Evolutionary conservation across 257 asterid species (phyloP).

Genomic region (Sherardia arvensis): DNA sequence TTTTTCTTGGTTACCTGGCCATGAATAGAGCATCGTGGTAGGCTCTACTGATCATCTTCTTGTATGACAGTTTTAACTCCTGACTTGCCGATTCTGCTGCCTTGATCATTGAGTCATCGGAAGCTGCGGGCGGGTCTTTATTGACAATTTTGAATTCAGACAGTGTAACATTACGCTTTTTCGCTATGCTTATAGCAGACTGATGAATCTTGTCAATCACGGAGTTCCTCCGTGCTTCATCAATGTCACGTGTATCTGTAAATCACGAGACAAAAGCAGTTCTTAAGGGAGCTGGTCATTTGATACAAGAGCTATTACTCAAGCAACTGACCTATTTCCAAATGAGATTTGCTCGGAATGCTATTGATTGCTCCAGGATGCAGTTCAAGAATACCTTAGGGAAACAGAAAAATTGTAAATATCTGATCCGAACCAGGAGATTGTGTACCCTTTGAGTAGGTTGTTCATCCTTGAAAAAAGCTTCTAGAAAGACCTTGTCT

Average conservation of each 20-base stretch:
- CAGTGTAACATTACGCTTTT: conserved; percentile 55
- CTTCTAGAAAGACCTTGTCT: no score
- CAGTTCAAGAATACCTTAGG: conserved; percentile 71
- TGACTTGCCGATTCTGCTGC: conserved; percentile 74
- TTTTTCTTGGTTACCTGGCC: conserved; percentile 61
- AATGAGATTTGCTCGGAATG: conserved; percentile 89
- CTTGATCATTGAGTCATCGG: conserved; percentile 46
- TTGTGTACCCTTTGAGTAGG: not conserved
- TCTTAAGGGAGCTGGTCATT: not conserved
- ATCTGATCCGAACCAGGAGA: not conserved
- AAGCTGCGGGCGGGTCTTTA: conserved; percentile 93
- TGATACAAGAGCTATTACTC: not conserved
- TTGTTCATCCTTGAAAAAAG: not conserved
- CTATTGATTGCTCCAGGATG: conserved; percentile 99
- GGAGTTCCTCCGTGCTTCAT: conserved; percentile 59
- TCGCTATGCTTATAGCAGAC: conserved; percentile 51
- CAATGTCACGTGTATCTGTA: conserved; percentile 87
- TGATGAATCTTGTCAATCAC: conserved; percentile 59
- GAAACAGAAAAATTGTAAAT: not conserved
- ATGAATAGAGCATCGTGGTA: conserved; percentile 90
- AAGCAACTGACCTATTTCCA: conserved; percentile 63
- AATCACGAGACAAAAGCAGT: not conserved
- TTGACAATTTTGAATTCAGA: conserved; percentile 67
- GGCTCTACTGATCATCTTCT: conserved; percentile 95
- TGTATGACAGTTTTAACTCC: conserved; percentile 64